phyloP scores from a whole-genome alignment of 345 rosid species.

The Populus simonii region DNA sequence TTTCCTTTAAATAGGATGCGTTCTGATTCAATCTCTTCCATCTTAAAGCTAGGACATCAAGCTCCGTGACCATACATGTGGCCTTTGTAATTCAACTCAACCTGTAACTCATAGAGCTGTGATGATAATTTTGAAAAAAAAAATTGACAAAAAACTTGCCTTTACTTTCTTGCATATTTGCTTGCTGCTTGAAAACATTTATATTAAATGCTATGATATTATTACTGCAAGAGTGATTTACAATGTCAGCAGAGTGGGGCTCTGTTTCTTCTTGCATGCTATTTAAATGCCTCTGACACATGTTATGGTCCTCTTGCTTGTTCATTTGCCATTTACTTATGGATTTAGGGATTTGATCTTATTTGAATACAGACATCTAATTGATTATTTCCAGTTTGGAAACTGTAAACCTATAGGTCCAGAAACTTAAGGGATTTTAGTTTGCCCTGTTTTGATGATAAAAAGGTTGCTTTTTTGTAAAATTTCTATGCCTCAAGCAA shows the following conservation, averaged over 20 bases:
- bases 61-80: no score
- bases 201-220: background rate
- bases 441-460: conserved; percentile 15
- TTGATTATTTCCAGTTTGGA: background rate
- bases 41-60: no score
- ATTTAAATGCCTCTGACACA: background rate
- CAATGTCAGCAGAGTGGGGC: background rate
- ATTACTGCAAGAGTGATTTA: background rate
- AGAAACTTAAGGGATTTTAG: background rate
- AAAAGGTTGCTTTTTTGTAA: background rate
- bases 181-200: background rate
- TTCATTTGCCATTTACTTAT: background rate
- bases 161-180: background rate
- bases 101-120: no score
- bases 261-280: background rate
- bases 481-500: conserved; percentile 67
- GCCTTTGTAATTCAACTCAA: no score
- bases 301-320: background rate
- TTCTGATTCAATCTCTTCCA: background rate
- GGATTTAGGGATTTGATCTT: background rate
- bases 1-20: background rate
- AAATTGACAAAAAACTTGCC: background rate
- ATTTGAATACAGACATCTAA: background rate
- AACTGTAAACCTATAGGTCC: background rate
- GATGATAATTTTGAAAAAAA: background rate